These are phyloP conservation scores for Kernera saxatilis DNA, from an alignment of 345 rosid species.

Conservation along the genomic window DNA sequence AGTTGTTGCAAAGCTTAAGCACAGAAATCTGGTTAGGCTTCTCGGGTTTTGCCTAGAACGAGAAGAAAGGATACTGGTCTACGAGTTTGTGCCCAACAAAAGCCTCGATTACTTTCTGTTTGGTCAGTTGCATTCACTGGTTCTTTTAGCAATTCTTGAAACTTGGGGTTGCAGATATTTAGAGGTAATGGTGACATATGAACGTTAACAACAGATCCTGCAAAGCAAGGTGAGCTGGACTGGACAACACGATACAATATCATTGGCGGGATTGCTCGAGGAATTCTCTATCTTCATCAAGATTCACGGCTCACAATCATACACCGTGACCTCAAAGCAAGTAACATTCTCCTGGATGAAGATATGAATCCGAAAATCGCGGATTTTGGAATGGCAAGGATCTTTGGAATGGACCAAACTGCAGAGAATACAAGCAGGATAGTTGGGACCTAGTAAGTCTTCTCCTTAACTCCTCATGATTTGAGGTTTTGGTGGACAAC, in stretches of 20 bases:
- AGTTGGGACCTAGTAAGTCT: constrained; percentile 58
- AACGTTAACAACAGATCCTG: no score
- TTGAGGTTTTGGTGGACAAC: background rate
- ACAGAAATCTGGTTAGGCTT: constrained; percentile 24
- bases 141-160: background rate
- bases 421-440: constrained; percentile 39
- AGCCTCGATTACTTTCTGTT: constrained; percentile 30
- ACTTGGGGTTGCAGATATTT: background rate
- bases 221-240: constrained; percentile 24
- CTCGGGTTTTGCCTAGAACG: constrained; percentile 17
- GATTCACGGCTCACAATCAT: constrained; percentile 50
- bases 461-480: background rate
- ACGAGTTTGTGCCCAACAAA: constrained; percentile 29
- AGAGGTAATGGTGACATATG: no score
- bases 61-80: constrained; percentile 26
- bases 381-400: constrained; percentile 62
- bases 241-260: constrained; percentile 45
- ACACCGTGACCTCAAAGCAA: constrained; percentile 60
- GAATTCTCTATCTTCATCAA: constrained; percentile 37
- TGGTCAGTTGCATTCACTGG: constrained; percentile 2
- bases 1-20: constrained; percentile 27
- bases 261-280: constrained; percentile 40
- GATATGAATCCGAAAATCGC: constrained; percentile 57
- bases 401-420: constrained; percentile 35
- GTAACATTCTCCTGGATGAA: constrained; percentile 47